Percentiles rank a stretch among this genome's conserved stretches.
Evolutionary conservation across 306 rosid species (phyloP).

Genomic region (Canavalia ensiformis): DNA sequence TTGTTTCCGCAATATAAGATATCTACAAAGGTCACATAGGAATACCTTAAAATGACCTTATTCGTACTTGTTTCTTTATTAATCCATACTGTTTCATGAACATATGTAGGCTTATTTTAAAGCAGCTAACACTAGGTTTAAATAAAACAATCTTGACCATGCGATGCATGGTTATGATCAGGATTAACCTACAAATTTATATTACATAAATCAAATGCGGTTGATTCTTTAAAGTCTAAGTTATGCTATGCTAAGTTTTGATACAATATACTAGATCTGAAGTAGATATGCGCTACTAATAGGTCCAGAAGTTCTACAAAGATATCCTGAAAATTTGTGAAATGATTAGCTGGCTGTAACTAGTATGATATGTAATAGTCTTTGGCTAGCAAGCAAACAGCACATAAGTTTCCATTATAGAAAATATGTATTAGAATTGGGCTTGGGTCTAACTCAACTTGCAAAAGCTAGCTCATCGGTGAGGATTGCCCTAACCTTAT

Average conservation of each 20-base stretch:
- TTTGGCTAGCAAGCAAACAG: background rate
- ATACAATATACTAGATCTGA: conserved; percentile 16
- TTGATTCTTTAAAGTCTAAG: background rate
- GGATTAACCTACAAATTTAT: too few relatives aligned
- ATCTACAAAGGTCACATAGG: background rate
- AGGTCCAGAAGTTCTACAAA: background rate
- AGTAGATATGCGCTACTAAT: background rate
- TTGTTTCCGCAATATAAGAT: background rate
- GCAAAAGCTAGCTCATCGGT: too few relatives aligned
- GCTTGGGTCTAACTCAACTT: too few relatives aligned
- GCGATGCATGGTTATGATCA: too few relatives aligned
- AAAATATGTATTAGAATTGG: too few relatives aligned
- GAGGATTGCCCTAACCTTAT: too few relatives aligned
- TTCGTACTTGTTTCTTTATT: background rate
- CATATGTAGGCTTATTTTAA: background rate
- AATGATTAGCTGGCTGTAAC: background rate
- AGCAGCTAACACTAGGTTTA: background rate
- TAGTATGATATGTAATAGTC: conserved; percentile 7
- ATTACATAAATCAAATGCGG: background rate
- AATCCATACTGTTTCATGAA: background rate
- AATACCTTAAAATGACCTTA: background rate
- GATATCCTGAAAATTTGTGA: background rate
- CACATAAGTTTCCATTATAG: background rate
- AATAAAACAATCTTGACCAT: too few relatives aligned
- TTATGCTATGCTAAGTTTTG: background rate